Base-by-base conservation (phyloP, 2,329 filamentous ascomycete genomes). In the Penicillium nordicum region DNA sequence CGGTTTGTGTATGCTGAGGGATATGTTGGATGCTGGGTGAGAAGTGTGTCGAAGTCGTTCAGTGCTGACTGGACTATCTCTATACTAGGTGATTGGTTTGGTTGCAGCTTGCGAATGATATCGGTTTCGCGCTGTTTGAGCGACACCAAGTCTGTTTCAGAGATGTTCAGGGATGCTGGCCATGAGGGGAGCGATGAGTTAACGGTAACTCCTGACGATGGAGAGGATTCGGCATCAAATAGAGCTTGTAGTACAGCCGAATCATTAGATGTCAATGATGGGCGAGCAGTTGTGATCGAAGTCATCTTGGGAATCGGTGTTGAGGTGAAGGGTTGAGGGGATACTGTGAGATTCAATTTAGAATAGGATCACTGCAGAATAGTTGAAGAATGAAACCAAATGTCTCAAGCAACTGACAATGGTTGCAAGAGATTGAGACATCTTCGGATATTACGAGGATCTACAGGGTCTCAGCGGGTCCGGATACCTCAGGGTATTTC, bases 1-100 rank as follows among this genome's bases (percentile, higher is more conserved):
- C 82, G 78, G 59, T 85, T 85, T 47, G 79, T 75, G 54, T 81
- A 80, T 11, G 80, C 80, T 7, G 81, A 79, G 1, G 83, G 79
- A 58, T 84, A 85, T 8, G 69, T 67, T 5, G 80, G 79, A 16
- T 79, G 59, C 11, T 72, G 54, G 0, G 59, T 49, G 48, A 83
- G 74, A 6, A 84, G 70, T 2, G 61, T 60, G 34, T 76, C 71
- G 9, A 84, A 66, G 11, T 73, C 68, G 4, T 64, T 51, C 18
- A 79, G 68, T 6, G 75, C 69, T 3, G 65, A 61, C 23, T 70
- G 47, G 40, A 78, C 66, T 4, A 60, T 64, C 30, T 64, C 58
- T 45, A 37, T 23, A 14, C 27, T 53, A 14, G 67, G 59, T 41
- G 60, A 63, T 29, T 55, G 53, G 18, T 59, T 51, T 12, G 64